Base-by-base conservation (phyloP, 306 rosid genomes). In the Amphicarpaea edgeworthii region DNA sequence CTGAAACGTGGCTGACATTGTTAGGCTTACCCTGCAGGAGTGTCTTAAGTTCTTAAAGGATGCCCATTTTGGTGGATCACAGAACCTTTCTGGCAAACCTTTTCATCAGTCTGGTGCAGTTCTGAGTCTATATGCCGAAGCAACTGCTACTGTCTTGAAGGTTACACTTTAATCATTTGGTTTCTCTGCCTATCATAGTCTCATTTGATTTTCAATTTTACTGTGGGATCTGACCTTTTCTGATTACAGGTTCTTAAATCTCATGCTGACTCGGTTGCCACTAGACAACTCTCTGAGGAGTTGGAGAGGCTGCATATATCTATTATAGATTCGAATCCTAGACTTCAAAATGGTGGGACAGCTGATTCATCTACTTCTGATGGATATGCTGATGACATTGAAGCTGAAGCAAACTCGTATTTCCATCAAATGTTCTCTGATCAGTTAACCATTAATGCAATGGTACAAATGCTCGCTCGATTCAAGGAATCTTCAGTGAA, bases 401-500 rank as follows among this genome's bases (percentile, higher is more conserved):
- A 96, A 86, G 58, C 85, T 0, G 98, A 96, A 88, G 97, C 99
- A 66, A 96, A 93, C 83, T 77, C 87, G 34, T 86, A 86, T 76
- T 96, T 96, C 86, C 98, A 93, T 60, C 87, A 93, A 62, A 93
- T 96, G 98, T 96, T 90, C 68, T 93, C 97, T 71, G 89, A 90
- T 82, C 90, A 84, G 85, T 83, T 92, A 86, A 76, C 91, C 23
- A 85, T 90, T 74, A 88, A 75, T 61, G 78, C 81, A 40, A 91
- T 96, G 99, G 98, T 96, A 70, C 93, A 93, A 77, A 93, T 85
- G 93, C 93, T 96, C 68, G 86, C 91, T 55, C 89, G 81, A 70
- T 90, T 85, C 83, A 96, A 89, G 82, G 99, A 90, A 76, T 93
- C 99, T 72, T 79, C 98, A 65, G 87, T 88, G n/a, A 73, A 80